Evolutionary conservation across 2,329 filamentous ascomycete species (phyloP), one percentile per base, ranked within the genome.

Genomic region (Dothideomycetes sp.): DNA sequence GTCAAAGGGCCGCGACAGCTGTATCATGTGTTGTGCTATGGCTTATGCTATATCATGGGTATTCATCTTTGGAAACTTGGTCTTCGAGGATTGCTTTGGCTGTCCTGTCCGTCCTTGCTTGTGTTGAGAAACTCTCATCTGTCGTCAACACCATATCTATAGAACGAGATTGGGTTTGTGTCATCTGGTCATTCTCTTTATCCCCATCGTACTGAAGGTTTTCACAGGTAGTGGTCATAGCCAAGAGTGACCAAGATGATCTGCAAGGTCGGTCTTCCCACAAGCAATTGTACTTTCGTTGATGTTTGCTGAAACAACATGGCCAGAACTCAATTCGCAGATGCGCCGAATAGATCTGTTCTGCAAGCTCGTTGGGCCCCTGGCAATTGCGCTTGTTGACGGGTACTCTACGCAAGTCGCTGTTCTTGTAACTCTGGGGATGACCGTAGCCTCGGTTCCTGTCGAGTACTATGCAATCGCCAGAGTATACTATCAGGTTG

Each of bases 91-190:
- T 46, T 34, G 32, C 60, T 43, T 54, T 68, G 44, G 48, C 50
- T 2, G 20, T 53, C 2, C 53, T 64, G n/a, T 65, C 71, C 0
- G 13, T 74, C 0, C 60, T 84, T 31, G 78, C 79, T 1, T 82
- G 80, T 42, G 52, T 80, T 1, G 83, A 87, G 59, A 87, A 86
- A 55, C 58, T 84, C 7, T 69, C 67, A 11, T 69, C 77, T 1
- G 68, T 79, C 5, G 68, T 76, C 55, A 86, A 85, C 53, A 66
- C 74, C 0, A 73, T 86, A 1, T 67, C 82, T 0, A 70, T 87
- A 0, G 82, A 86, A 56, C 66, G 77, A 51, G 82, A 87, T 50
- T 85, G 82, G 81, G 60, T 65, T 47, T 35, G 46, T 22, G n/a
- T n/a, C n/a, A n/a, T n/a, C n/a, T n/a, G n/a, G n/a, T n/a, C n/a